These are phyloP conservation scores for Myrmaecium sp. DNA, from an alignment of 2,329 filamentous ascomycete genomes.

Conservation along the genomic window DNA sequence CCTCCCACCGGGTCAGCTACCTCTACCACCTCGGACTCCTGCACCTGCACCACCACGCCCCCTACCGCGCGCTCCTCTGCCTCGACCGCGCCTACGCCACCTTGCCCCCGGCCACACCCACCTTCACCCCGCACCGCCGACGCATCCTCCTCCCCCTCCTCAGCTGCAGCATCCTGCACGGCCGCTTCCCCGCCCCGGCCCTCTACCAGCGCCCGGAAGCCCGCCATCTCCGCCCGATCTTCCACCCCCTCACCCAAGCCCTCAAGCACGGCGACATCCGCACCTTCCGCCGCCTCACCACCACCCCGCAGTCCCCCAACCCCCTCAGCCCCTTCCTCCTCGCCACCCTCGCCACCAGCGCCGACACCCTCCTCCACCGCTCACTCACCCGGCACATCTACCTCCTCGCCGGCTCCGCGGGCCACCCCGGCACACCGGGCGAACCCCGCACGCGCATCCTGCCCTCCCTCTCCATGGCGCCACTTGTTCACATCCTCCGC, in stretches of 20 bases:
- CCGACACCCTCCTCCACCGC: conserved; percentile 70
- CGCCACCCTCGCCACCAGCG: conserved; percentile 55
- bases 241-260: conserved; percentile 54
- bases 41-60: conserved; percentile 72
- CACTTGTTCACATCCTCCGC: too few relatives aligned
- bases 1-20: conserved; percentile 75
- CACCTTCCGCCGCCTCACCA: conserved; percentile 53
- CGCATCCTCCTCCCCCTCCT: conserved; percentile 74
- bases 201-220: conserved; percentile 60
- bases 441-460: conserved; percentile 37
- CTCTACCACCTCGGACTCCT: conserved; percentile 90
- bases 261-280: conserved; percentile 60
- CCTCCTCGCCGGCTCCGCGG: conserved; percentile 57
- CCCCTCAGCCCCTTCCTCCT: conserved; percentile 4
- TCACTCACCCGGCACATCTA: conserved; percentile 65
- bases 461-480: too few relatives aligned
- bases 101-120: conserved; percentile 33
- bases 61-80: conserved; percentile 56
- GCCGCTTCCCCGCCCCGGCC: conserved; percentile 54
- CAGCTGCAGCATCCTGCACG: conserved; percentile 66
- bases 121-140: conserved; percentile 48
- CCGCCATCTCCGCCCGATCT: conserved; percentile 44
- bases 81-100: conserved; percentile 68
- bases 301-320: conserved; percentile 14
- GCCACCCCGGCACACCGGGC: conserved; percentile 35